A percentile compares a stretch with the other conserved stretches of the same genome.
phyloP scores from a whole-genome alignment of 2,329 filamentous ascomycete species.

The Basipetospora chlamydospora region DNA sequence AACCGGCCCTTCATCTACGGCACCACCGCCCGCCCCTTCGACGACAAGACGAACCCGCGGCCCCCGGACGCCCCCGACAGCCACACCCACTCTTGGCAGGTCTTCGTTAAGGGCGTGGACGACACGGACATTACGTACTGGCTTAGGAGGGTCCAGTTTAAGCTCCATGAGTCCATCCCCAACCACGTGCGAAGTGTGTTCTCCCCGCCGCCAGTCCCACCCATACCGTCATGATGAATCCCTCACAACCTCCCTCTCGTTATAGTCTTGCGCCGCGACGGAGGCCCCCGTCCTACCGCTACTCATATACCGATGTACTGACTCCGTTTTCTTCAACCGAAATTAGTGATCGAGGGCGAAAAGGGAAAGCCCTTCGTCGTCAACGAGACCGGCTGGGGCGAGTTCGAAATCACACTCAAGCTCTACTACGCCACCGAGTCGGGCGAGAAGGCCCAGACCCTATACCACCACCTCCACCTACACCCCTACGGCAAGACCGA shows the following conservation, averaged over 20 bases:
- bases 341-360: conserved; percentile 54
- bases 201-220: conserved; percentile 4
- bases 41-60: conserved; percentile 63
- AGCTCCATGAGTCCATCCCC: conserved; percentile 91
- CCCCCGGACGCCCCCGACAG: conserved; percentile 66
- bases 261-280: neutral
- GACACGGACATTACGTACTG: conserved; percentile 88
- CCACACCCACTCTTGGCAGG: conserved; percentile 93
- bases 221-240: neutral
- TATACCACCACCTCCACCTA: conserved; percentile 83
- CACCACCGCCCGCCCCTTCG: conserved; percentile 66
- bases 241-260: neutral
- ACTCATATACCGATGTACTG: neutral
- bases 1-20: conserved; percentile 58
- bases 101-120: conserved; percentile 83
- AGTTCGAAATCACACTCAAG: conserved; percentile 93
- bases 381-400: conserved; percentile 90
- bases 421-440: conserved; percentile 82
- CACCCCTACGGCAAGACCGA: conserved; percentile 82
- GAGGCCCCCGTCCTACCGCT: no score
- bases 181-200: conserved; percentile 66
- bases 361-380: conserved; percentile 61
- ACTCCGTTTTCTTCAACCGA: neutral
- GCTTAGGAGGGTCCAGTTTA: conserved; percentile 95
- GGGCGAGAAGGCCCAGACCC: conserved; percentile 86